Conservation (phyloP, 164 flowering plant species). For the grape (Vitis vinifera) region DNA sequence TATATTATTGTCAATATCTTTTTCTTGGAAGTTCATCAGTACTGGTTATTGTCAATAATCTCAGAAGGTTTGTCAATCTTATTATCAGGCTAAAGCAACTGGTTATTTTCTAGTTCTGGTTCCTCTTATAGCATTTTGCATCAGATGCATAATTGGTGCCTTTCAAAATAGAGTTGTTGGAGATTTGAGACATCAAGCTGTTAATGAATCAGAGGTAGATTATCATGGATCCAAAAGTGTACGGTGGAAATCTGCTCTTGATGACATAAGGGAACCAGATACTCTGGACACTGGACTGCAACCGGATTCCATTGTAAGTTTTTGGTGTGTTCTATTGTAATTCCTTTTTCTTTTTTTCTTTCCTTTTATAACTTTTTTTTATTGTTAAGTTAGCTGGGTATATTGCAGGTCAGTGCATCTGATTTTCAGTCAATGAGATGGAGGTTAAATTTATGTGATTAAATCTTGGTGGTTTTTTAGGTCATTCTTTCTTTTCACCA, state of each 20-base stretch:
- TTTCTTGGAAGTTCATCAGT: conserved; percentile 8
- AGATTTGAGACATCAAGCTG: conserved; percentile 17
- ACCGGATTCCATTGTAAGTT: conserved; percentile 33
- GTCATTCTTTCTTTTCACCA: no score
- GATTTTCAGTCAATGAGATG: no score
- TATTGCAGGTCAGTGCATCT: no score
- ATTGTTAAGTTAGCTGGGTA: no score
- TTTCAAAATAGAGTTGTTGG: conserved; percentile 25
- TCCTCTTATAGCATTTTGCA: conserved; percentile 58
- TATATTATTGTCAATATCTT: conserved; percentile 5
- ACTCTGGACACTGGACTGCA: conserved; percentile 21
- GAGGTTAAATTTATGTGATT: no score
- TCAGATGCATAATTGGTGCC: conserved; percentile 40
- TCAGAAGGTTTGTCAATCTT: conserved; percentile 28
- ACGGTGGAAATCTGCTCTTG: conserved; percentile 50
- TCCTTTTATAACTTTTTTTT: no score
- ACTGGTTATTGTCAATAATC: conserved; percentile 8
- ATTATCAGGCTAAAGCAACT: conserved; percentile 52
- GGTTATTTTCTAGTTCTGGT: conserved; percentile 55
- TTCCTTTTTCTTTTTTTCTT: no score
- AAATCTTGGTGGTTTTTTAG: no score
- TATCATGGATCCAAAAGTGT: conserved; percentile 26
- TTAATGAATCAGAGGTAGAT: conserved; percentile 17
- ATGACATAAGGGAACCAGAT: conserved; percentile 38
- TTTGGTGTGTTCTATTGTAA: background rate